Conservation (phyloP, 1,139 yeast genomes). For the Hemisphaericaspora xylanilytica region DNA sequence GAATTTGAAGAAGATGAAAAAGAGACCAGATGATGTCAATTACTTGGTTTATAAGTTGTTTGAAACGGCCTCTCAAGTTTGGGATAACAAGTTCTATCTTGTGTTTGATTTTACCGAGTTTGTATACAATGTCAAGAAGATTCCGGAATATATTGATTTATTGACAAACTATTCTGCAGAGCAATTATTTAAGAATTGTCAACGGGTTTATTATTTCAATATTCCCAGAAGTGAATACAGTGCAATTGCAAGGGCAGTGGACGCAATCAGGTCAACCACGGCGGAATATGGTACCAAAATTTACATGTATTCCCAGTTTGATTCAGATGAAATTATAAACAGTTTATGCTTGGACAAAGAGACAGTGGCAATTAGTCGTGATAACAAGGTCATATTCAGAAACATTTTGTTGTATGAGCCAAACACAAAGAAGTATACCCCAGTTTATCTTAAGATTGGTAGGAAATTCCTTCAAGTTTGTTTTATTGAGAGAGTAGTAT, state of each 20-base stretch:
- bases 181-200: constrained; percentile 53
- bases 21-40: constrained; percentile 51
- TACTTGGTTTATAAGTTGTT: constrained; percentile 58
- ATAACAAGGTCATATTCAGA: constrained; percentile 60
- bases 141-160: constrained; percentile 24
- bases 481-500: constrained; percentile 27
- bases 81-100: constrained; percentile 66
- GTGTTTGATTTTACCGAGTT: constrained; percentile 72
- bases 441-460: constrained; percentile 68
- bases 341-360: constrained; percentile 48
- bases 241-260: constrained; percentile 28
- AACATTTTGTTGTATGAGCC: constrained; percentile 54
- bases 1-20: constrained; percentile 42
- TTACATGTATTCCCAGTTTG: constrained; percentile 44
- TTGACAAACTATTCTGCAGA: constrained; percentile 46
- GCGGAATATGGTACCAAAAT: constrained; percentile 20
- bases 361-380: constrained; percentile 40
- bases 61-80: constrained; percentile 68
- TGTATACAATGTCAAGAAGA: constrained; percentile 17
- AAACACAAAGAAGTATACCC: constrained; percentile 26
- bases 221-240: constrained; percentile 47
- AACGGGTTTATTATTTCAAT: constrained; percentile 58
- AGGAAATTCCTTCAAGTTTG: constrained; percentile 64
- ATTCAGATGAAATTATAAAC: constrained; percentile 47
- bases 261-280: constrained; percentile 15